These are phyloP conservation scores for Microthlaspi erraticum DNA, from an alignment of 345 rosid species.

Conservation along the genomic window DNA sequence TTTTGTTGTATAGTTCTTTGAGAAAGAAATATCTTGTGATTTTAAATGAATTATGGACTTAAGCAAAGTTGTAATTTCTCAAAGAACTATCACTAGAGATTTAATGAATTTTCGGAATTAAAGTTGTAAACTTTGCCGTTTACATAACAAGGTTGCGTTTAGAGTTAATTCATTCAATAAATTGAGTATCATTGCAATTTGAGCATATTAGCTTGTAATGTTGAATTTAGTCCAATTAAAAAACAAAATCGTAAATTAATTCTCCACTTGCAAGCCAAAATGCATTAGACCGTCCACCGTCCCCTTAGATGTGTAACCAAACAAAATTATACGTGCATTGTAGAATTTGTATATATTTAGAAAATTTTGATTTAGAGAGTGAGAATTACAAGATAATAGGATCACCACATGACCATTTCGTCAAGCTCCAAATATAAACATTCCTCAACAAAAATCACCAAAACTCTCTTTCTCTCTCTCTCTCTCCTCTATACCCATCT, in stretches of 20 bases:
- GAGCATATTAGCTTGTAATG: too few relatives aligned
- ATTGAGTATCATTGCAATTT: too few relatives aligned
- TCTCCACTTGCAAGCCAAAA: slow-evolving; percentile 5
- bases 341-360: slow-evolving; percentile 33
- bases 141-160: too few relatives aligned
- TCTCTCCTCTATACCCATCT: slow-evolving; percentile 33
- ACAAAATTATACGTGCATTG: slow-evolving; percentile 25
- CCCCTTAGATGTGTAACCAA: slow-evolving; percentile 23
- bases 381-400: slow-evolving; percentile 52
- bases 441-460: slow-evolving; percentile 33
- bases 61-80: too few relatives aligned
- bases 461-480: slow-evolving; percentile 24
- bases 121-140: too few relatives aligned
- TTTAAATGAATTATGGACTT: too few relatives aligned
- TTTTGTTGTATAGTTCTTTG: slow-evolving; percentile 36
- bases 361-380: slow-evolving; percentile 29
- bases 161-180: too few relatives aligned
- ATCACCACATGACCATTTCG: slow-evolving; percentile 82
- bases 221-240: too few relatives aligned
- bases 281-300: slow-evolving; percentile 17
- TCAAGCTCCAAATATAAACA: slow-evolving; percentile 46
- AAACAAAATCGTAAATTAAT: not conserved
- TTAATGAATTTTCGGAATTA: too few relatives aligned
- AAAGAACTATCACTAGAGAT: too few relatives aligned
- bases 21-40: slow-evolving; percentile 30